These are phyloP conservation scores for Penicillium bialowiezense DNA, from an alignment of 495 filamentous ascomycete species.

Conservation along the genomic window DNA sequence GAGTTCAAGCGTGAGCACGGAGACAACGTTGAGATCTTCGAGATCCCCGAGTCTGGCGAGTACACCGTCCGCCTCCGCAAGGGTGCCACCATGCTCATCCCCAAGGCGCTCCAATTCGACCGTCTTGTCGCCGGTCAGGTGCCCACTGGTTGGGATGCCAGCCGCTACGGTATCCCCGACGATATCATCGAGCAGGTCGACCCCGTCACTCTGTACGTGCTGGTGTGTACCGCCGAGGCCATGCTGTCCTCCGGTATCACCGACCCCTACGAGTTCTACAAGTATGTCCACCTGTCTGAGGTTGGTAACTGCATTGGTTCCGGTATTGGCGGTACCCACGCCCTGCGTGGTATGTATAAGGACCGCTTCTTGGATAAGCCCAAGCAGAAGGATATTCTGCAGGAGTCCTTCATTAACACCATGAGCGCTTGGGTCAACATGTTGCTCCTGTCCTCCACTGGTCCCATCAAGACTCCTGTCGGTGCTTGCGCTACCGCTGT, in stretches of 20 bases:
- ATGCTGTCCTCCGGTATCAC: slow-evolving; percentile 92
- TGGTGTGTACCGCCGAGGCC: slow-evolving; percentile 89
- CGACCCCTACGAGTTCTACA: slow-evolving; percentile 99
- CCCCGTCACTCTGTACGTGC: slow-evolving; percentile 89
- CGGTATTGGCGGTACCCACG: slow-evolving; percentile 90
- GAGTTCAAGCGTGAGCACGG: slow-evolving; percentile 97
- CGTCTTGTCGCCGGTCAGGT: slow-evolving; percentile 95
- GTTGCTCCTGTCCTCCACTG: slow-evolving; percentile 92
- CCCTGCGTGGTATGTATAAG: slow-evolving; percentile 96
- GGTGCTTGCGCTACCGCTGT: slow-evolving; percentile 97
- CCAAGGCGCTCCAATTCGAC: slow-evolving; percentile 95
- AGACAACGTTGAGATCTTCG: slow-evolving; percentile 96
- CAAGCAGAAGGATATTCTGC: slow-evolving; percentile 97
- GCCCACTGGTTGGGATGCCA: slow-evolving; percentile 94
- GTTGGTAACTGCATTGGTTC: slow-evolving; percentile 98
- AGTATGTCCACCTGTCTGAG: slow-evolving; percentile 97
- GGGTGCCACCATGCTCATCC: slow-evolving; percentile 88
- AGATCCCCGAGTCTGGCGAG: slow-evolving; percentile 91
- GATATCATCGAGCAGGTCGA: slow-evolving; percentile 98
- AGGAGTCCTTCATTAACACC: slow-evolving; percentile 99
- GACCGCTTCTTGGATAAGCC: slow-evolving; percentile 95
- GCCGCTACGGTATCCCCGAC: slow-evolving; percentile 91
- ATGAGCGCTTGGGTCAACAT: slow-evolving; percentile 99
- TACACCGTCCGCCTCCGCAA: slow-evolving; percentile 92
- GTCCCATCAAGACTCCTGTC: slow-evolving; percentile 97